These are phyloP conservation scores for Penicillium brevicompactum DNA, from an alignment of 2,329 filamentous ascomycete species.

Conservation along the genomic window DNA sequence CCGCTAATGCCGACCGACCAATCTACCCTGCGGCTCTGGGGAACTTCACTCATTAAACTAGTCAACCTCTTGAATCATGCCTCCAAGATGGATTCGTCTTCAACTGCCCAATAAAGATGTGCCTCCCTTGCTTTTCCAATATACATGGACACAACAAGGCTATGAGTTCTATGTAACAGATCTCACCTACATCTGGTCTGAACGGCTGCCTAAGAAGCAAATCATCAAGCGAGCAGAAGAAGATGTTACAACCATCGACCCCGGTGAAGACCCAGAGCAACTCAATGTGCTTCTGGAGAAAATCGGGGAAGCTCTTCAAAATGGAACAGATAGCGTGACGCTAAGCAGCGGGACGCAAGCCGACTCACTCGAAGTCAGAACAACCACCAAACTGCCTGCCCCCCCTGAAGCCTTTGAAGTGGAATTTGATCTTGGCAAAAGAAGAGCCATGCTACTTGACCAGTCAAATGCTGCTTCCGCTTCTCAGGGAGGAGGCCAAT, in stretches of 20 bases:
- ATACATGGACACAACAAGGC: conserved; percentile 35
- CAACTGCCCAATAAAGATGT: conserved; percentile 24
- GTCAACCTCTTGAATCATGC: conserved; percentile 26
- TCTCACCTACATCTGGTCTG: conserved; percentile 60
- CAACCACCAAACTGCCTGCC: conserved; percentile 54
- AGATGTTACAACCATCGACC: conserved; percentile 60
- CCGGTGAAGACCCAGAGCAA: conserved; percentile 59
- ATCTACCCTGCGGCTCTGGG: conserved; percentile 18
- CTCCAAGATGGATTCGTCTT: conserved; percentile 40
- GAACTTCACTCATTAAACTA: conserved; percentile 1
- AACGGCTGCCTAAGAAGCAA: conserved; percentile 47
- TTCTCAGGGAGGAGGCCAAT: conserved; percentile 52
- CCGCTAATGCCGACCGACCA: conserved; percentile 12
- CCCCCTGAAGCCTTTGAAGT: conserved; percentile 57
- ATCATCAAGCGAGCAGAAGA: conserved; percentile 54
- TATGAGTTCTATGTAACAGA: conserved; percentile 62
- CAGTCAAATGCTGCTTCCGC: conserved; percentile 54
- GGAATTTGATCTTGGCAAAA: conserved; percentile 53
- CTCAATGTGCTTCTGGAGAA: conserved; percentile 59
- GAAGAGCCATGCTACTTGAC: conserved; percentile 47
- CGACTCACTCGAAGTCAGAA: conserved; percentile 48
- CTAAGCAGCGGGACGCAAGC: conserved; percentile 30
- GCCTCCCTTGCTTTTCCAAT: conserved; percentile 45
- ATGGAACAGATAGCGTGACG: conserved; percentile 33
- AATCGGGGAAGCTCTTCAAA: conserved; percentile 51